Conservation (phyloP, 2,329 filamentous ascomycete species). For the Colletotrichum sp. region DNA sequence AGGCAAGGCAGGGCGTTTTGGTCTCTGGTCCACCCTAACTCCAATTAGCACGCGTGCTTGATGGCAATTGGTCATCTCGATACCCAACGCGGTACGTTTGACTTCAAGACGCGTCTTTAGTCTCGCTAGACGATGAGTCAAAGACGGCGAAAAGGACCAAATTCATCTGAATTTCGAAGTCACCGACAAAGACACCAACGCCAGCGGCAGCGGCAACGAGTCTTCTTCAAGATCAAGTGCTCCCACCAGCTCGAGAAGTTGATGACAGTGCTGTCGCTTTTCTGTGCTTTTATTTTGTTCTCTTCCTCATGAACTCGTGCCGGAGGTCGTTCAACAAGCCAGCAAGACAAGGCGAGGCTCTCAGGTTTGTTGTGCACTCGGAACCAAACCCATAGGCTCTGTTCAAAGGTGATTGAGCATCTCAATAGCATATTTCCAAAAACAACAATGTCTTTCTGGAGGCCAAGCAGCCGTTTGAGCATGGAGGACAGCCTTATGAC, state of each 20-base stretch:
- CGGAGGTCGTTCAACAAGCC: background rate
- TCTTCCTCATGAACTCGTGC: background rate
- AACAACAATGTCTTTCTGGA: background rate
- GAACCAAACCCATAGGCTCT: background rate
- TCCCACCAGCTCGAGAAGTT: background rate
- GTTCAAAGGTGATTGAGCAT: background rate
- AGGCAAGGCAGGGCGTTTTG: background rate
- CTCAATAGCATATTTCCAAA: background rate
- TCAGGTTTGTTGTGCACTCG: background rate
- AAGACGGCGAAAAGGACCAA: background rate
- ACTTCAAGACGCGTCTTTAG: background rate
- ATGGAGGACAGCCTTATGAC: background rate
- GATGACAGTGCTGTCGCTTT: background rate
- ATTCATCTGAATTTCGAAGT: background rate
- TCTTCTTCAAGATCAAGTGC: background rate
- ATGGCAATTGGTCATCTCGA: background rate
- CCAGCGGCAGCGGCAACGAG: background rate
- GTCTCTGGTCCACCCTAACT: background rate
- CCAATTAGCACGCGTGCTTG: background rate
- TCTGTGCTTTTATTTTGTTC: background rate
- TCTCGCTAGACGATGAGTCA: background rate
- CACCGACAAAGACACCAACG: background rate
- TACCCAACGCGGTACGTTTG: background rate
- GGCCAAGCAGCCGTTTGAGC: background rate
- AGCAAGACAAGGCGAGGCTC: background rate